A percentile compares a stretch with the other conserved stretches of the same genome.
Conservation (phyloP, 2,329 filamentous ascomycete genomes). For the Chrysosporium keratinophilum region DNA sequence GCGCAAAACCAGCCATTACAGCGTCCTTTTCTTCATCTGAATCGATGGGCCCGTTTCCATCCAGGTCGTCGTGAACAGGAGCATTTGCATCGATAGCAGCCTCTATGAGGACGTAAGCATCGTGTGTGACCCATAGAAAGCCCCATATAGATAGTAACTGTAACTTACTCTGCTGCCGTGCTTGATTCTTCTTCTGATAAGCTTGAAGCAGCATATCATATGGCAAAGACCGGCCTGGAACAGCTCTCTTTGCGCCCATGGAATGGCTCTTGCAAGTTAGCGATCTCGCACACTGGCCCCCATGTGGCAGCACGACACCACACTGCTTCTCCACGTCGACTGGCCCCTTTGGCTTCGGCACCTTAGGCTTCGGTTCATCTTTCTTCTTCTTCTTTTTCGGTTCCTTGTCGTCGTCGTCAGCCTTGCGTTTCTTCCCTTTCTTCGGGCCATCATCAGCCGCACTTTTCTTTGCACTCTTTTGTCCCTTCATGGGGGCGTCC, state of each 20-base stretch:
- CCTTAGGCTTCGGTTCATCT: constrained; percentile 75
- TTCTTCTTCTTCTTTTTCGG: constrained; percentile 92
- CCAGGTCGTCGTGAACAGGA: constrained; percentile 74
- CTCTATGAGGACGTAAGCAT: constrained; percentile 45
- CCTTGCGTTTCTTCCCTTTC: constrained; percentile 69
- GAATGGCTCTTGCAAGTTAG: constrained; percentile 87
- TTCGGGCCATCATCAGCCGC: constrained; percentile 46
- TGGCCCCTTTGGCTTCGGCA: constrained; percentile 76
- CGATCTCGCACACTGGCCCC: constrained; percentile 75
- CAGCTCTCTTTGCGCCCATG: constrained; percentile 89
- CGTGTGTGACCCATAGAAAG: neutral
- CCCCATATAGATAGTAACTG: constrained; percentile 12
- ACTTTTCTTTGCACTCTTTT: constrained; percentile 58
- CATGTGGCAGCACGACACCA: constrained; percentile 75
- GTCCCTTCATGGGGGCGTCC: constrained; percentile 42
- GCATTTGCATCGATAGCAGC: constrained; percentile 91
- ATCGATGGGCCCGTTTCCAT: constrained; percentile 71
- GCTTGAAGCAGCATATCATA: constrained; percentile 85
- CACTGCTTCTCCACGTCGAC: constrained; percentile 93
- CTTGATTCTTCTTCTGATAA: constrained; percentile 97
- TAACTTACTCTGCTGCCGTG: constrained; percentile 81
- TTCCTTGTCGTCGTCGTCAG: constrained; percentile 64
- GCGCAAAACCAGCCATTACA: constrained; percentile 63
- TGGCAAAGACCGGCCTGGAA: constrained; percentile 73
- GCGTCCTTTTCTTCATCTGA: constrained; percentile 87